Conservation (phyloP, 805 yeast genomes). For the Nakazawaea populi region DNA sequence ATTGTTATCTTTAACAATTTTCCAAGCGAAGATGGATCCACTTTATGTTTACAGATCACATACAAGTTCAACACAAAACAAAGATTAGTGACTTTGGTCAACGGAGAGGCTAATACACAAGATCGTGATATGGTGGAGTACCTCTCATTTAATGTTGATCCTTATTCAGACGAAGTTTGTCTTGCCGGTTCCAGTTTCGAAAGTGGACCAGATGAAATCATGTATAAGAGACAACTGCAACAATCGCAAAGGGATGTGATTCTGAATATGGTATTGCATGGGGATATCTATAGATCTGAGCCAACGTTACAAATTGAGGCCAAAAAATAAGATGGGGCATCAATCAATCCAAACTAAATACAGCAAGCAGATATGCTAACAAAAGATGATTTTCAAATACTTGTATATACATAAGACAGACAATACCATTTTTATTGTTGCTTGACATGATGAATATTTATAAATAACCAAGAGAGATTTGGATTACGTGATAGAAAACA, state of each 20-base stretch:
- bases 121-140: constrained; percentile 57
- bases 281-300: constrained; percentile 31
- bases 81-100: constrained; percentile 42
- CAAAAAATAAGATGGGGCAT: neutral
- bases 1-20: constrained; percentile 61
- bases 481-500: no score
- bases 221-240: constrained; percentile 21
- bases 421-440: no score
- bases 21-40: constrained; percentile 32
- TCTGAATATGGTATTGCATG: constrained; percentile 25
- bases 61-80: constrained; percentile 62
- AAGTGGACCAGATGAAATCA: constrained; percentile 34
- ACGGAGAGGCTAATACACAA: constrained; percentile 29
- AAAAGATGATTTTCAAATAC: neutral
- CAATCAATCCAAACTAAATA: neutral
- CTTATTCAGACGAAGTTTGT: constrained; percentile 48
- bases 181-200: constrained; percentile 69
- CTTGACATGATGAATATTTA: no score
- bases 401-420: neutral
- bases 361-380: no score
- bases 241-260: constrained; percentile 20
- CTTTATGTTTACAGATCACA: constrained; percentile 39
- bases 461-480: no score
- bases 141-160: constrained; percentile 55
- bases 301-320: constrained; percentile 14